Evolutionary conservation across 2,329 filamentous ascomycete genomes (phyloP).

Genomic region (Exserohilum rostratum): DNA sequence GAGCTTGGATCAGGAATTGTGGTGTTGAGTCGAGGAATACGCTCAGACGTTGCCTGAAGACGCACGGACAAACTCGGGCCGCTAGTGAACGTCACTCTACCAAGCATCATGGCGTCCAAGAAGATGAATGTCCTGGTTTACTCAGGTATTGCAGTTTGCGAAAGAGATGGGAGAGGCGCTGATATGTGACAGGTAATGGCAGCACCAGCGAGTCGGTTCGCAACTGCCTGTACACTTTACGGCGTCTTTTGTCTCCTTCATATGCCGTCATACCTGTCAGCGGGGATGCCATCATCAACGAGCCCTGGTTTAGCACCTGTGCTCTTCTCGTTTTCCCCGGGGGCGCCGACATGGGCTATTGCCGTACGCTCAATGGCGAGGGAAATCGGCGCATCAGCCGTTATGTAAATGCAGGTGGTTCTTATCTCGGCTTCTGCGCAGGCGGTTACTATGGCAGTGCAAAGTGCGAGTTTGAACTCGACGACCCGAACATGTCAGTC

Average conservation of each 20-base stretch:
- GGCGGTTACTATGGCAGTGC: slow-evolving; percentile 88
- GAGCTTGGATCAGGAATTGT: slow-evolving; percentile 7
- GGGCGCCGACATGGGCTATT: slow-evolving; percentile 92
- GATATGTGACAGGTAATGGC: slow-evolving; percentile 68
- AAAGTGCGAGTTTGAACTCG: slow-evolving; percentile 90
- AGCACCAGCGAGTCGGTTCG: slow-evolving; percentile 87
- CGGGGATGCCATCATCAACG: slow-evolving; percentile 79
- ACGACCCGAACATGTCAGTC: slow-evolving; percentile 80
- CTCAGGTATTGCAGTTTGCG: slow-evolving; percentile 64
- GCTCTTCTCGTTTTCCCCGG: slow-evolving; percentile 91
- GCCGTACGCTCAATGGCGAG: slow-evolving; percentile 81
- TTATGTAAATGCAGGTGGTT: slow-evolving; percentile 83
- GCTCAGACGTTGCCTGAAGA: slow-evolving; percentile 26
- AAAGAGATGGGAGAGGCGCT: not conserved
- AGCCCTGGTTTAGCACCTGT: slow-evolving; percentile 88
- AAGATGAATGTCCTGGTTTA: slow-evolving; percentile 94
- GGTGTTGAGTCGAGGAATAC: slow-evolving; percentile 10
- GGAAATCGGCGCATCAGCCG: slow-evolving; percentile 85
- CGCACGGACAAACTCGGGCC: slow-evolving; percentile 37
- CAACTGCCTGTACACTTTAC: slow-evolving; percentile 85
- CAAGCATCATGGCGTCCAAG: slow-evolving; percentile 63
- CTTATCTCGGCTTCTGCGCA: slow-evolving; percentile 90
- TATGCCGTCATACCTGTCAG: slow-evolving; percentile 91
- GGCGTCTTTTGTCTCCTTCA: slow-evolving; percentile 82
- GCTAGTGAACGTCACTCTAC: slow-evolving; percentile 30